Evolutionary conservation across 176 grass and related monocot species (phyloP), one percentile per base, ranked within the genome.

Genomic region (Oryza glaberrima): DNA sequence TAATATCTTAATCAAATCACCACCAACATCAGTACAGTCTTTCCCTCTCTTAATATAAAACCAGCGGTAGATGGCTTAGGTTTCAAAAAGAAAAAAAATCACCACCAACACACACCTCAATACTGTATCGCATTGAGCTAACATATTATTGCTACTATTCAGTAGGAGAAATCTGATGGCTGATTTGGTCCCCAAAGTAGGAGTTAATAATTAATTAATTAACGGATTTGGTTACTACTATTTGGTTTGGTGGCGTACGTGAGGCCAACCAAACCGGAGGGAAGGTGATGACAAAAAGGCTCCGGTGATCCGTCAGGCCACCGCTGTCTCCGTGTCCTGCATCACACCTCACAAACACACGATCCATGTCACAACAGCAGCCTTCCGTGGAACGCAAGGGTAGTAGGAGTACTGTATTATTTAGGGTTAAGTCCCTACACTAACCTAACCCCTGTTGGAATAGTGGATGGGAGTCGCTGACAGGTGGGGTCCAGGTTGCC

Each of bases 381-480:
- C 26, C 34, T 81, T 87, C 70, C 78, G 85, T 69, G 38, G 32
- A 65, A 14, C 78, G 35, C 82, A 89, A 81, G 82, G 58, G 84
- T 43, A 86, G 22, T 51, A 23, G 1, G 7, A 16, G n/a, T 19
- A 6, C 19, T n/a, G 72, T 40, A 43, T 13, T 28, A 36, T 56
- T 54, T 17, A 7, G 52, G 15, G 1, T 56, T 7, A 56, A 38
- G 11, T 25, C 17, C 45, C 61, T 73, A 71, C 32, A 45, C 75
- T 67, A 36, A 68, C 68, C 68, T 22, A 28, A 34, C 26, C 26
- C 7, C 20, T 75, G 44, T 35, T 67, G 72, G 14, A 20, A 46
- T 36, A 84, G 46, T 5, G 25, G 1, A 19, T 58, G 30, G 12
- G 4, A 30, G 35, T 11, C 67, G 26, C 73, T 82, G 78, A 2